phyloP scores from a whole-genome alignment of 2,329 filamentous ascomycete genomes.

The Paecilomyces sp. region DNA sequence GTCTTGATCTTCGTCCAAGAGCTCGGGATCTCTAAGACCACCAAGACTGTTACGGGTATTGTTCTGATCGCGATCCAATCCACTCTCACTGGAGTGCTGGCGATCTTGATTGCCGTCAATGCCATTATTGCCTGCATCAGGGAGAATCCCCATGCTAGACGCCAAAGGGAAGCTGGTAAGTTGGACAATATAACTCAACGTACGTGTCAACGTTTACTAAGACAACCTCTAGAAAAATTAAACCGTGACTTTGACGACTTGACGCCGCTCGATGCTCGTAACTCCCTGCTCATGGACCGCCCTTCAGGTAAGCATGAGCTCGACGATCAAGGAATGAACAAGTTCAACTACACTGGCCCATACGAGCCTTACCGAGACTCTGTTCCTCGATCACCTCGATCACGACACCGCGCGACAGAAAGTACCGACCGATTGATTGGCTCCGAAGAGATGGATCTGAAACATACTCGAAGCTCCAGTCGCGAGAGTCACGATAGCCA shows the following conservation, averaged over 20 bases:
- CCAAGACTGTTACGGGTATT: constrained; percentile 89
- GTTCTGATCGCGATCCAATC: constrained; percentile 89
- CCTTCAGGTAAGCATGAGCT: background rate
- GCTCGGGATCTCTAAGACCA: constrained; percentile 81
- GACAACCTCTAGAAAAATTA: constrained; percentile 57
- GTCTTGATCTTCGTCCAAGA: constrained; percentile 92
- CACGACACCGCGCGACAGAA: constrained; percentile 17
- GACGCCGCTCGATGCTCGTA: constrained; percentile 79
- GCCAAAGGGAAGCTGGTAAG: constrained; percentile 84
- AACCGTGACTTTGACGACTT: constrained; percentile 72
- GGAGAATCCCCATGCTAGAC: constrained; percentile 83
- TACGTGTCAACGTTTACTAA: constrained; percentile 12
- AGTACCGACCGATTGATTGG: constrained; percentile 29
- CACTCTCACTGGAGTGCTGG: constrained; percentile 70
- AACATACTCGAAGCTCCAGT: constrained; percentile 18
- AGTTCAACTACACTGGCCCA: constrained; percentile 33
- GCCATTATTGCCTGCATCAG: constrained; percentile 75
- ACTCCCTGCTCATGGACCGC: constrained; percentile 44
- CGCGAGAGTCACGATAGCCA: constrained; percentile 16
- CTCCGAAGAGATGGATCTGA: constrained; percentile 16
- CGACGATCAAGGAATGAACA: constrained; percentile 25
- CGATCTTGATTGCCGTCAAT: constrained; percentile 83
- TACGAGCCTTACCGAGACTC: constrained; percentile 35
- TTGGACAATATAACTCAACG: constrained; percentile 9
- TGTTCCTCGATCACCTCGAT: constrained; percentile 11